Percentiles rank a stretch among this genome's conserved stretches.
These are phyloP conservation scores for Curvularia verruculosa DNA, from an alignment of 2,329 filamentous ascomycete species.

Conservation along the genomic window DNA sequence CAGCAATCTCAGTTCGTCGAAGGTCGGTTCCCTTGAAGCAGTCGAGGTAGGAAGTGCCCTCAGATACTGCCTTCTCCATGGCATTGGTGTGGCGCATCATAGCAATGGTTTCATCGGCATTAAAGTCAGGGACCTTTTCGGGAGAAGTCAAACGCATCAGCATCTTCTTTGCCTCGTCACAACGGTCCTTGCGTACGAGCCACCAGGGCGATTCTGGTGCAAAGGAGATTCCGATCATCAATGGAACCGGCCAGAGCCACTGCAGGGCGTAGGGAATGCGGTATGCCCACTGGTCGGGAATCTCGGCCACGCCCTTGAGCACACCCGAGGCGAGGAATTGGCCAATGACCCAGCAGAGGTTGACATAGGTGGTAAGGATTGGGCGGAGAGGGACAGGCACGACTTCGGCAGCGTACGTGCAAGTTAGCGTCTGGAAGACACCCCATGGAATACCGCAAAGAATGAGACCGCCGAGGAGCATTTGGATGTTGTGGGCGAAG, in stretches of 20 bases:
- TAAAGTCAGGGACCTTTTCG: slow-evolving; percentile 51
- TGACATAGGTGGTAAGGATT: slow-evolving; percentile 67
- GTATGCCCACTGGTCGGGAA: slow-evolving; percentile 71
- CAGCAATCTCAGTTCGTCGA: slow-evolving; percentile 75
- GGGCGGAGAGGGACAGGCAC: slow-evolving; percentile 72
- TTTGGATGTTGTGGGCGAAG: slow-evolving; percentile 54
- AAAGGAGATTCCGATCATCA: slow-evolving; percentile 70
- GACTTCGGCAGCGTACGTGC: slow-evolving; percentile 63
- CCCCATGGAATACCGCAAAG: slow-evolving; percentile 55
- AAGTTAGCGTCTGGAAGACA: slow-evolving; percentile 56
- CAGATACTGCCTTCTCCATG: slow-evolving; percentile 70
- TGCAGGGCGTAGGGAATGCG: slow-evolving; percentile 71
- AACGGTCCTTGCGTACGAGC: slow-evolving; percentile 69
- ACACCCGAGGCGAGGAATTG: slow-evolving; percentile 75
- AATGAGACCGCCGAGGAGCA: slow-evolving; percentile 66
- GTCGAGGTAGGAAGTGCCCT: slow-evolving; percentile 76
- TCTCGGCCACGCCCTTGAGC: slow-evolving; percentile 68
- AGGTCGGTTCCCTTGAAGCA: slow-evolving; percentile 84
- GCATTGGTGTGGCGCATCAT: slow-evolving; percentile 93
- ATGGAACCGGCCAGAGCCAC: slow-evolving; percentile 75
- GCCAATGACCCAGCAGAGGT: slow-evolving; percentile 77
- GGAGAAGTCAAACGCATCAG: slow-evolving; percentile 68
- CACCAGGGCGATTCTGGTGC: slow-evolving; percentile 77
- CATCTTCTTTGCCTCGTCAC: slow-evolving; percentile 69
- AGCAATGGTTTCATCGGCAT: slow-evolving; percentile 65